These are phyloP conservation scores for Euphorbia pulcherrima DNA, from an alignment of 345 rosid genomes.

Conservation along the genomic window DNA sequence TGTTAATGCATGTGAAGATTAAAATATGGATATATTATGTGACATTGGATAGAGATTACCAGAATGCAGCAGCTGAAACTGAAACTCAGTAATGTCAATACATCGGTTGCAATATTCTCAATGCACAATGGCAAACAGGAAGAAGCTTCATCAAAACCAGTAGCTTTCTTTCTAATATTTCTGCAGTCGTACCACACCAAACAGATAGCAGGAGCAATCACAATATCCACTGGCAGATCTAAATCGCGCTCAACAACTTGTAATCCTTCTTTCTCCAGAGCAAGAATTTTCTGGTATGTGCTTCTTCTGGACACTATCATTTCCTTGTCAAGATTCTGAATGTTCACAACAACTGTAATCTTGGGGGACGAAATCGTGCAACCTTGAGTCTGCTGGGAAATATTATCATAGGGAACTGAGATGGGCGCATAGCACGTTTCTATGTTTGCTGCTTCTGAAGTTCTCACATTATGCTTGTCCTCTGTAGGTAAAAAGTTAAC, in stretches of 20 bases:
- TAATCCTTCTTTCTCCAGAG: constrained; percentile 73
- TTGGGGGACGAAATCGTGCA: constrained; percentile 33
- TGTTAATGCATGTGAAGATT: background rate
- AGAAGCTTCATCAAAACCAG: constrained; percentile 49
- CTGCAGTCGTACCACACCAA: constrained; percentile 75
- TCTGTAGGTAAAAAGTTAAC: constrained; percentile 44
- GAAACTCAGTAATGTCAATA: constrained; percentile 72
- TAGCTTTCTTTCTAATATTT: constrained; percentile 52
- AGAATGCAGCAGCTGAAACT: constrained; percentile 74
- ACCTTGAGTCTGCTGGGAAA: constrained; percentile 33
- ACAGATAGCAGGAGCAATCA: constrained; percentile 66
- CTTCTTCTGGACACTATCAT: constrained; percentile 85
- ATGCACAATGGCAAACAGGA: constrained; percentile 59
- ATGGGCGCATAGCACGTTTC: constrained; percentile 37
- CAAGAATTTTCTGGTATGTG: constrained; percentile 73
- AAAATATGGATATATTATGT: background rate
- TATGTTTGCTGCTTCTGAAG: constrained; percentile 35
- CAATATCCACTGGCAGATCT: constrained; percentile 69
- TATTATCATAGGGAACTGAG: constrained; percentile 30
- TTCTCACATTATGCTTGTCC: constrained; percentile 21
- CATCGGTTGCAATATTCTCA: constrained; percentile 74
- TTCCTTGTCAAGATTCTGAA: constrained; percentile 65
- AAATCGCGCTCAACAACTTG: constrained; percentile 89
- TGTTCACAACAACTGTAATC: constrained; percentile 60
- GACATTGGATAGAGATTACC: constrained; percentile 40